A percentile compares a stretch with the other conserved stretches of the same genome.
phyloP scores from a whole-genome alignment of 306 rosid species.

The Geum urbanum region DNA sequence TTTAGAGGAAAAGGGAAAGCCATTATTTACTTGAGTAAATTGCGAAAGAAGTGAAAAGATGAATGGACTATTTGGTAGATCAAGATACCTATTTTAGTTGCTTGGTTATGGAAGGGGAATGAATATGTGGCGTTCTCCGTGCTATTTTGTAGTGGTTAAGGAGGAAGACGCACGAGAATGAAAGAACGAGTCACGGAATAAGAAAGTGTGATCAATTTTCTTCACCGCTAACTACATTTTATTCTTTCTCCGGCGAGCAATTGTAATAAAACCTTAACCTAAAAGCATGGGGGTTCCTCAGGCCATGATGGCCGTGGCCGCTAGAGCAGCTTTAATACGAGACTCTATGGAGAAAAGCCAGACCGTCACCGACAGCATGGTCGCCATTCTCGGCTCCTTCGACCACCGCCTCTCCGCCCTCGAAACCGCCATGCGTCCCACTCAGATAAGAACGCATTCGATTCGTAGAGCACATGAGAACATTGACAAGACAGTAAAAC shows the following conservation, averaged over 20 bases:
- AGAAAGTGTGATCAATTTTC: too few species aligned
- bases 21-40: too few species aligned
- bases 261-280: neutral
- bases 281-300: constrained; percentile 47
- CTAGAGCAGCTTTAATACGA: constrained; percentile 53
- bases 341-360: constrained; percentile 81
- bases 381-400: constrained; percentile 88
- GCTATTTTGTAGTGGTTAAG: too few species aligned
- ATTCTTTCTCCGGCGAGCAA: constrained; percentile 11
- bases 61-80: too few species aligned
- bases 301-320: constrained; percentile 55
- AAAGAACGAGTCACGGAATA: too few species aligned
- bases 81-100: too few species aligned
- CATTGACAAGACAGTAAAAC: constrained; percentile 73
- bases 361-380: constrained; percentile 73
- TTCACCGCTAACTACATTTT: neutral
- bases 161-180: too few species aligned
- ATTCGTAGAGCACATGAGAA: constrained; percentile 89
- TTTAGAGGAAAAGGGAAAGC: too few species aligned
- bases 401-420: constrained; percentile 94
- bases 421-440: constrained; percentile 95
- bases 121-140: too few species aligned
- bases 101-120: too few species aligned
- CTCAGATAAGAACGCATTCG: constrained; percentile 94
- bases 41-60: too few species aligned